A percentile compares a stretch with the other conserved stretches of the same genome.
These are phyloP conservation scores for Xylaria sp. DNA, from an alignment of 2,329 filamentous ascomycete genomes.

Conservation along the genomic window DNA sequence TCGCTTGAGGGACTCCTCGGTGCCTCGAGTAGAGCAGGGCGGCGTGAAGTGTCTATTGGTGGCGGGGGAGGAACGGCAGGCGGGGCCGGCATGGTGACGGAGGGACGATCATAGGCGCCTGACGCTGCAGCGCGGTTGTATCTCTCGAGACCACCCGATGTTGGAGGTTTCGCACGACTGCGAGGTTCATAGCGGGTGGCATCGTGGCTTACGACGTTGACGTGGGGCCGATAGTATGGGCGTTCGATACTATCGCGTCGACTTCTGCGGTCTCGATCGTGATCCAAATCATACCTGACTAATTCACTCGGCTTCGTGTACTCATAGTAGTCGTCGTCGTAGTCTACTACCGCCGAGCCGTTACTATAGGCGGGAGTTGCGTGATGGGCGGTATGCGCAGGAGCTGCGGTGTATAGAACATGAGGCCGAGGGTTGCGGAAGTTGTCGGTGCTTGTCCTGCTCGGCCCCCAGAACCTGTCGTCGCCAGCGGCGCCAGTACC, in stretches of 20 bases:
- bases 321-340: slow-evolving; percentile 70
- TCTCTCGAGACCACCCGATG: slow-evolving; percentile 77
- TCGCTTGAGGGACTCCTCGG: slow-evolving; percentile 52
- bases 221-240: slow-evolving; percentile 65
- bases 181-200: slow-evolving; percentile 57
- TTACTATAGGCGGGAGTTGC: slow-evolving; percentile 41
- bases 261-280: slow-evolving; percentile 55
- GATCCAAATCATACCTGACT: slow-evolving; percentile 70
- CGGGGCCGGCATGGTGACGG: slow-evolving; percentile 59
- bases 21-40: slow-evolving; percentile 49
- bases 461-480: slow-evolving; percentile 55
- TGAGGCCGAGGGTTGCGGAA: slow-evolving; percentile 62
- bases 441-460: slow-evolving; percentile 55
- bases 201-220: slow-evolving; percentile 62
- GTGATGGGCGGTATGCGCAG: slow-evolving; percentile 50
- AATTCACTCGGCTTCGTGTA: slow-evolving; percentile 73
- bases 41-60: slow-evolving; percentile 50
- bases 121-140: slow-evolving; percentile 62
- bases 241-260: slow-evolving; percentile 68
- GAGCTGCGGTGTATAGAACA: slow-evolving; percentile 58
- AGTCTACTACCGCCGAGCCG: slow-evolving; percentile 57
- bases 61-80: slow-evolving; percentile 56
- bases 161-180: slow-evolving; percentile 70
- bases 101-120: slow-evolving; percentile 60
- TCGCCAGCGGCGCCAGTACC: slow-evolving; percentile 45